Percentiles rank a stretch among this genome's conserved stretches.
These are phyloP conservation scores for Saccharomycopsis guyanensis DNA, from an alignment of 805 yeast genomes.

Conservation along the genomic window DNA sequence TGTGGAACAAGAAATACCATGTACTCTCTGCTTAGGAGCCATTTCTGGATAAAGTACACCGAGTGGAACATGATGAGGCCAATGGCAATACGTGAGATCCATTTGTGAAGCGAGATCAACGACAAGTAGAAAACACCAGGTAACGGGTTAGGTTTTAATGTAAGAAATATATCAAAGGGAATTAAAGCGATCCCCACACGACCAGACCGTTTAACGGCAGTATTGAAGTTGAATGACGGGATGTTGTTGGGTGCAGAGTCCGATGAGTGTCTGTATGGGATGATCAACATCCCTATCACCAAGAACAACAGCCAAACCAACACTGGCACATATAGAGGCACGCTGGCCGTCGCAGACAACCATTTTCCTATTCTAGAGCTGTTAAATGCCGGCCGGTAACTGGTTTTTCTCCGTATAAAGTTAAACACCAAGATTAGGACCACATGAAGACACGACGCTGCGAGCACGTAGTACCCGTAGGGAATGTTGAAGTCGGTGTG, in stretches of 20 bases:
- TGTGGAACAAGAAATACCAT: constrained; percentile 36
- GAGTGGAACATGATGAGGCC: constrained; percentile 42
- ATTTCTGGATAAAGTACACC: constrained; percentile 41
- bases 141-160: constrained; percentile 46
- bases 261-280: not conserved
- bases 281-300: not conserved
- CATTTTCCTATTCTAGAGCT: not conserved
- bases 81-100: constrained; percentile 57
- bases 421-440: not conserved
- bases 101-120: constrained; percentile 53
- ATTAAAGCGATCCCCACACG: constrained; percentile 50
- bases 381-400: not conserved
- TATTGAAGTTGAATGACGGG: no score
- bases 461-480: not conserved
- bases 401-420: not conserved
- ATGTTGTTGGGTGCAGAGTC: not conserved
- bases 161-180: constrained; percentile 51
- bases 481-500: not conserved
- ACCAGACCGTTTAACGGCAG: constrained; percentile 38
- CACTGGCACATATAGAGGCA: not conserved
- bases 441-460: not conserved
- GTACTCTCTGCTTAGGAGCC: constrained; percentile 30
- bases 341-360: no score
- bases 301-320: not conserved
- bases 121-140: constrained; percentile 45